Percentiles rank a stretch among this genome's conserved stretches.
Conservation (phyloP, 306 rosid species). For the Cicer pinnatifidum region DNA sequence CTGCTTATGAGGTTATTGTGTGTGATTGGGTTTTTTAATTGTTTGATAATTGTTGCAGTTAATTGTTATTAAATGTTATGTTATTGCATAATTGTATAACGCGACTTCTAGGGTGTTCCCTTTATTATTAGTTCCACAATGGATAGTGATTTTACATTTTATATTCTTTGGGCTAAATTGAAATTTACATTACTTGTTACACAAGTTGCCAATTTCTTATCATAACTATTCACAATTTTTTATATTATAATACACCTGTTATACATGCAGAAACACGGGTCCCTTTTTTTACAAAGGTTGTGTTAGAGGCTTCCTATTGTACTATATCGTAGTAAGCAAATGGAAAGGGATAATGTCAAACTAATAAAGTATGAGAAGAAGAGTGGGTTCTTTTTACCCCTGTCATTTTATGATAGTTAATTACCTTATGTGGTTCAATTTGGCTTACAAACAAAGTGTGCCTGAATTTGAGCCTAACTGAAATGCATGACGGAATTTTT, state of each 20-base stretch:
- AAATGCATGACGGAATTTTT: neutral
- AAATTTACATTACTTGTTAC: neutral
- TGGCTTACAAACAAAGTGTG: neutral
- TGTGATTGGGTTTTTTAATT: neutral
- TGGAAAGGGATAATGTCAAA: conserved; percentile 12
- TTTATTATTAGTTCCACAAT: neutral
- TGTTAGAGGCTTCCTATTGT: neutral
- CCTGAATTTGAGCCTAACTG: conserved; percentile 30
- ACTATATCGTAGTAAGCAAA: neutral
- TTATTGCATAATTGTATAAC: neutral
- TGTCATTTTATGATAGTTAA: conserved; percentile 2
- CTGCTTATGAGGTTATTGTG: conserved; percentile 68
- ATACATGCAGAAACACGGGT: neutral
- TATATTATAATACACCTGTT: neutral
- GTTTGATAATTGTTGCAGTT: neutral
- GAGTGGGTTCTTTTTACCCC: neutral
- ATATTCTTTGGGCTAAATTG: neutral
- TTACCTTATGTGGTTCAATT: conserved; percentile 17
- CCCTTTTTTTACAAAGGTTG: neutral
- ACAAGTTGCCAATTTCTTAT: neutral
- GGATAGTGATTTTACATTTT: neutral
- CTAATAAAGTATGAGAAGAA: neutral
- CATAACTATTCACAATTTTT: neutral
- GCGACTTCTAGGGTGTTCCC: neutral
- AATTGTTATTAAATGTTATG: neutral